Conservation (phyloP, 345 rosid species). For the Isatis tinctoria region DNA sequence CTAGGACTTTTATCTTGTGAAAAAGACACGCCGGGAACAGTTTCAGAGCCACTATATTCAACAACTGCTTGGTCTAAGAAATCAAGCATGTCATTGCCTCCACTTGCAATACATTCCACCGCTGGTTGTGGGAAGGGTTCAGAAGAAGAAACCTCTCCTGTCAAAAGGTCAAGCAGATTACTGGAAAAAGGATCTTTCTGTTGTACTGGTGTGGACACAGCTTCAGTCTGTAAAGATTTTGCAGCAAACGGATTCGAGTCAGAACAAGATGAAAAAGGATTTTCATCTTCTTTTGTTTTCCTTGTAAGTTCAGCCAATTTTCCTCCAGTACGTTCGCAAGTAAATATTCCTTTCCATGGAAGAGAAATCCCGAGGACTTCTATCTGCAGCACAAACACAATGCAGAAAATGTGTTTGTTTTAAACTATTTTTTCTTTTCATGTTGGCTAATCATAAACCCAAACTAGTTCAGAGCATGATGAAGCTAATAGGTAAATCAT, state of each 20-base stretch:
- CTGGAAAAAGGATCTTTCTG: slow-evolving; percentile 40
- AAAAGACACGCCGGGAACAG: slow-evolving; percentile 37
- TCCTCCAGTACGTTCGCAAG: slow-evolving; percentile 53
- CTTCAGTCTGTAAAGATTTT: slow-evolving; percentile 38
- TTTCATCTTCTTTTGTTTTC: slow-evolving; percentile 38
- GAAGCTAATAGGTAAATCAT: slow-evolving; percentile 3
- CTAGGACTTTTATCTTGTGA: slow-evolving; percentile 39
- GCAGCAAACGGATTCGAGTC: slow-evolving; percentile 50
- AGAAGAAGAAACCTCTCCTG: slow-evolving; percentile 51
- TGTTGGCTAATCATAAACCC: slow-evolving; percentile 4
- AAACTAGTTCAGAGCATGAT: slow-evolving; percentile 13
- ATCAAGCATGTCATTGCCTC: slow-evolving; percentile 52
- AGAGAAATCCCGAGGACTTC: slow-evolving; percentile 95
- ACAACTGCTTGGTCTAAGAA: slow-evolving; percentile 71
- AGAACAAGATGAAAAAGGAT: slow-evolving; percentile 36
- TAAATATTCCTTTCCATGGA: slow-evolving; percentile 70
- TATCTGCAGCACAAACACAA: slow-evolving; percentile 50
- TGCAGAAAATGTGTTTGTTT: background rate
- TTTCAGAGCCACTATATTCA: slow-evolving; percentile 43
- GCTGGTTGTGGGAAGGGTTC: slow-evolving; percentile 52
- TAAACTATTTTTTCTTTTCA: background rate
- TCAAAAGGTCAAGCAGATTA: slow-evolving; percentile 63
- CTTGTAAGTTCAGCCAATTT: slow-evolving; percentile 50
- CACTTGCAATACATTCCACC: slow-evolving; percentile 39
- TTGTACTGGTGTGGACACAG: slow-evolving; percentile 34